Conservation (phyloP, 2,329 filamentous ascomycete genomes). For the Onygenales sp. region DNA sequence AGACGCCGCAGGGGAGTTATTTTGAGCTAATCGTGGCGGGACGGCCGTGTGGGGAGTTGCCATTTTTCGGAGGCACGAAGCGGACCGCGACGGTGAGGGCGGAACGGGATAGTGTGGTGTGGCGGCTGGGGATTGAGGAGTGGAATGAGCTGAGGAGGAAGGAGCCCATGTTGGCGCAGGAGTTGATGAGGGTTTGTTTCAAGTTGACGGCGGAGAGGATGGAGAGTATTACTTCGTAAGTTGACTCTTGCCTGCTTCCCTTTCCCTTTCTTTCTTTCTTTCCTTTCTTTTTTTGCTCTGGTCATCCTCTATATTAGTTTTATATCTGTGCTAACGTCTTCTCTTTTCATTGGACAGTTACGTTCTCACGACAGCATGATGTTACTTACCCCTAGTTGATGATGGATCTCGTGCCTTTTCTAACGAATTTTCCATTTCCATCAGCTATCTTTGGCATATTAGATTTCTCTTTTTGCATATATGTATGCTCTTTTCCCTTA, state of each 20-base stretch:
- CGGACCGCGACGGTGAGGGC: constrained; percentile 79
- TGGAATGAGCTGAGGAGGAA: constrained; percentile 66
- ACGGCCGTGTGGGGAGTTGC: constrained; percentile 89
- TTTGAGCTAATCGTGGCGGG: constrained; percentile 90
- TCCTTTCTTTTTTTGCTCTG: background rate
- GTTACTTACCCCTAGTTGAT: background rate
- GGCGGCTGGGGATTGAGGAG: constrained; percentile 62
- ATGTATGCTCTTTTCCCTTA: no score
- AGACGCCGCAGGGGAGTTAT: constrained; percentile 78
- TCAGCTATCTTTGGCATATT: no score
- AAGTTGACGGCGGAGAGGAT: constrained; percentile 94
- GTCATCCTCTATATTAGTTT: background rate
- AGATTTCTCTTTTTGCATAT: no score
- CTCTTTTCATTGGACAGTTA: background rate
- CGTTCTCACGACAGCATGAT: background rate
- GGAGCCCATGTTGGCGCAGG: constrained; percentile 68
- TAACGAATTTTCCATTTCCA: no score
- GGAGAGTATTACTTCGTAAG: constrained; percentile 55
- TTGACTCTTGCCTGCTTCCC: constrained; percentile 13
- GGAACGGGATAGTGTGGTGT: constrained; percentile 72
- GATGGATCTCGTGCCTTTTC: no score
- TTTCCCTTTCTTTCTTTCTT: background rate
- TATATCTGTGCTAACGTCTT: background rate
- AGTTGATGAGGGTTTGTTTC: constrained; percentile 76
- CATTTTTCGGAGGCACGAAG: constrained; percentile 86